phyloP scores from a whole-genome alignment of 176 grass and related monocot genomes.

The Carex pumila region DNA sequence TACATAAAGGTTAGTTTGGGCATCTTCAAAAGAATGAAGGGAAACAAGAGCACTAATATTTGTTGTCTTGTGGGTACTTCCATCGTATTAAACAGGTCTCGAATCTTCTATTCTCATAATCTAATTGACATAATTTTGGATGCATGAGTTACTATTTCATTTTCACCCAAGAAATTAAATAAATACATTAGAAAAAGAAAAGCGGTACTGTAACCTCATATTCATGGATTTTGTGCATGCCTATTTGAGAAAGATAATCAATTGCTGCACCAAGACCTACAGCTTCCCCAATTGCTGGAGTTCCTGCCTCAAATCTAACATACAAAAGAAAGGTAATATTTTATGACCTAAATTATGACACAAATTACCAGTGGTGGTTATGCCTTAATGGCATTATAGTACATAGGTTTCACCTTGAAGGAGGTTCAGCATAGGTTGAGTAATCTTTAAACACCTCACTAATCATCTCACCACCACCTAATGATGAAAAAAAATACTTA shows the following conservation, averaged over 20 bases:
- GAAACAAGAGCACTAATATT: neutral
- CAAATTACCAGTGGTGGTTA: neutral
- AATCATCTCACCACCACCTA: constrained; percentile 98
- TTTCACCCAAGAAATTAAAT: neutral
- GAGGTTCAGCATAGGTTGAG: constrained; percentile 90
- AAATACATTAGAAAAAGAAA: neutral
- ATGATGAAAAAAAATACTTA: constrained; percentile 20
- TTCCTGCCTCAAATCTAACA: constrained; percentile 84
- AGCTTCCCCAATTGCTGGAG: constrained; percentile 86
- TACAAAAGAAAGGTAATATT: neutral
- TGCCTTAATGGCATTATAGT: neutral
- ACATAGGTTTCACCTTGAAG: constrained; percentile 50
- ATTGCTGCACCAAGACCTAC: constrained; percentile 75
- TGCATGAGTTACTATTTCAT: neutral
- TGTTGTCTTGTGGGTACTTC: neutral
- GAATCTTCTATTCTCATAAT: neutral
- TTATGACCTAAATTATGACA: neutral
- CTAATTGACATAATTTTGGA: neutral
- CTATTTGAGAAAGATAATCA: constrained; percentile 69
- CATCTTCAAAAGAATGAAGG: neutral
- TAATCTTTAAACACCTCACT: constrained; percentile 70
- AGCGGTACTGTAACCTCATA: constrained; percentile 50
- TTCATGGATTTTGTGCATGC: constrained; percentile 76
- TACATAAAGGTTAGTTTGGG: neutral
- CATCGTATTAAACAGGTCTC: neutral